phyloP scores from a whole-genome alignment of 2,329 filamentous ascomycete genomes.

The Curvularia hawaiiensis region DNA sequence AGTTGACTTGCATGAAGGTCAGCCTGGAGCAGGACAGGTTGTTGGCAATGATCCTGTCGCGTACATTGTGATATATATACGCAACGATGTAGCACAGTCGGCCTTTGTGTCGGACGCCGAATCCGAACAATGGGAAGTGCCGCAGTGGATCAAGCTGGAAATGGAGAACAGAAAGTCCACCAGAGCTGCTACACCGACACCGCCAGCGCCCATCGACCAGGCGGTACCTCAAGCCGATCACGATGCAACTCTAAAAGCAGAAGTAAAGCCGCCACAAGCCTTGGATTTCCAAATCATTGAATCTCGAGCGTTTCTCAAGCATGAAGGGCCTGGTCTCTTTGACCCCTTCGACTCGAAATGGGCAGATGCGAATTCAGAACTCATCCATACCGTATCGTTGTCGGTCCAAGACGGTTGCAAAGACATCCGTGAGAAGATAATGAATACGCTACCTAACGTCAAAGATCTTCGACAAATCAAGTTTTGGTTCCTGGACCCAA shows the following conservation, averaged over 20 bases:
- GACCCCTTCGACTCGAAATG: slow-evolving; percentile 41
- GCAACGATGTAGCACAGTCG: slow-evolving; percentile 51
- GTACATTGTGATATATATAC: slow-evolving; percentile 63
- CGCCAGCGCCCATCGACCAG: slow-evolving; percentile 15
- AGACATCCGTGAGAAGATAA: slow-evolving; percentile 41
- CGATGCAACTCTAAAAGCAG: slow-evolving; percentile 4
- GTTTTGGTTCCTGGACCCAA: slow-evolving; percentile 48
- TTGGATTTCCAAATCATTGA: slow-evolving; percentile 42
- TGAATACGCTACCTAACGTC: slow-evolving; percentile 31
- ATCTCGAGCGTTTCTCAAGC: slow-evolving; percentile 40
- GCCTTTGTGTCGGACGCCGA: slow-evolving; percentile 50
- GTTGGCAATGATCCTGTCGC: slow-evolving; percentile 56
- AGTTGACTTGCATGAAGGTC: slow-evolving; percentile 58
- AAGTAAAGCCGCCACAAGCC: slow-evolving; percentile 12
- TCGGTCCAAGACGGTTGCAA: slow-evolving; percentile 31
- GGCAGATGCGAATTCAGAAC: slow-evolving; percentile 15
- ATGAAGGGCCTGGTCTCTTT: slow-evolving; percentile 46
- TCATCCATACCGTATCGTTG: slow-evolving; percentile 30
- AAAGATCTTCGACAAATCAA: slow-evolving; percentile 47
- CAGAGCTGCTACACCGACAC: slow-evolving; percentile 19
- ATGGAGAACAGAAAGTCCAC: slow-evolving; percentile 32
- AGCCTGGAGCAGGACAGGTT: slow-evolving; percentile 44
- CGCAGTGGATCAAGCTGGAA: slow-evolving; percentile 46
- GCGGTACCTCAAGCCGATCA: slow-evolving; percentile 8
- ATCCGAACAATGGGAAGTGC: slow-evolving; percentile 54